Evolutionary conservation across 2,329 filamentous ascomycete genomes (phyloP).

Genomic region (Xylaria sp.): DNA sequence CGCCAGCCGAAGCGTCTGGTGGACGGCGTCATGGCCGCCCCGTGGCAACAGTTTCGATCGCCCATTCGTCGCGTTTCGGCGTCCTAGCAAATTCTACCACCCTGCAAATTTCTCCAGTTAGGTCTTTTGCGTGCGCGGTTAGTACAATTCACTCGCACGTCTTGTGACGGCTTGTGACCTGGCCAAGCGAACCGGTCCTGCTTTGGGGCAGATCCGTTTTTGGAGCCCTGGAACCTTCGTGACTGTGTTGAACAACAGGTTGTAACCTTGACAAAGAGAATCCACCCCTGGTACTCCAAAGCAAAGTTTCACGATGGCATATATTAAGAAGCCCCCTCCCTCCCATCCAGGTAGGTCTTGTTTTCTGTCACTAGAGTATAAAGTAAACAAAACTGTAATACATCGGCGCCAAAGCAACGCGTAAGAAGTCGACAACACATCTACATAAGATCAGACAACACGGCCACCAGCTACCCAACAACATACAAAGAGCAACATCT

Average conservation of each 20-base stretch:
- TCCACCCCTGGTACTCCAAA: constrained; percentile 28
- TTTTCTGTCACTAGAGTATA: constrained; percentile 2
- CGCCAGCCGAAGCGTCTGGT: constrained; percentile 24
- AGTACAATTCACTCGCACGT: constrained; percentile 33
- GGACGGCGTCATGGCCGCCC: constrained; percentile 38
- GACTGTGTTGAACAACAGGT: constrained; percentile 38
- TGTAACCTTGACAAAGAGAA: constrained; percentile 49
- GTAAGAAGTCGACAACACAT: constrained; percentile 9
- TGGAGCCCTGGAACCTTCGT: constrained; percentile 36
- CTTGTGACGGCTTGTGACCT: constrained; percentile 36
- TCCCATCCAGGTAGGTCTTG: constrained; percentile 18
- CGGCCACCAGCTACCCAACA: constrained; percentile 28
- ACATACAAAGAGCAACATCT: constrained; percentile 11
- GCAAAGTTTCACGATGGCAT: constrained; percentile 40
- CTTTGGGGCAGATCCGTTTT: constrained; percentile 35
- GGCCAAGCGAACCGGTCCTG: constrained; percentile 31
- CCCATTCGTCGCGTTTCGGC: constrained; percentile 34
- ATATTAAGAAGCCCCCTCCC: constrained; percentile 43
- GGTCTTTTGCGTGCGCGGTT: constrained; percentile 18
- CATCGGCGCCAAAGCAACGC: constrained; percentile 9
- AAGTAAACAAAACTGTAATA: constrained; percentile 3
- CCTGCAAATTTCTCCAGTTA: constrained; percentile 39
- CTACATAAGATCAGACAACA: constrained; percentile 13
- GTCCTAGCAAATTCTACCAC: constrained; percentile 32
- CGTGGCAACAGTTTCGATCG: constrained; percentile 25